Base-by-base conservation (phyloP, 2,329 filamentous ascomycete genomes). In the Sphaerulina musiva region DNA sequence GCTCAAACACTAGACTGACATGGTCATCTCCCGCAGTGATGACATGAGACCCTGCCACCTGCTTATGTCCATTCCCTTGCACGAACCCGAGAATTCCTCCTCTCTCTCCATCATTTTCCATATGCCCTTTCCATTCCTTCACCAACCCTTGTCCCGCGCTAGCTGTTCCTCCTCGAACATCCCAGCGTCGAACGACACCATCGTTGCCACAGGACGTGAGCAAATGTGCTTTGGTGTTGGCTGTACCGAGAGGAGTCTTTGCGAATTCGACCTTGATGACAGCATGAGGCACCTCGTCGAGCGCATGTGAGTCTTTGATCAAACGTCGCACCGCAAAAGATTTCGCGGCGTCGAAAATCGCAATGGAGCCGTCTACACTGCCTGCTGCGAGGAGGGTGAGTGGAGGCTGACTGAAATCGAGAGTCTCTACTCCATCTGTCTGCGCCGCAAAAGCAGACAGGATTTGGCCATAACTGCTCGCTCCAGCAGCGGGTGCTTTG, bases 251-350 rank as follows among this genome's bases (percentile, higher is more conserved):
- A 11, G 60, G 56, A 11, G 63, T 74, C 67, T 77, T 76, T 55
- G 95, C 81, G 66, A 95, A 98, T 56, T 96, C 89, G 4, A 97
- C 83, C 73, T 95, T 92, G 58, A 97, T 92, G 17, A 98, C 89
- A 1, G 89, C 86, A 11, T 58, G 56, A 4, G 53, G 49, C 3
- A 58, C 53, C 20, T 55, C 56, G 65, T 86, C 86, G n/a, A 89
- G 87, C 60, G 91, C 87, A 69, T 95, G 92, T 1, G 89, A 91
- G 47, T 86, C 86, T 48, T 80, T 79, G 60, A 97, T 88, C 67
- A 90, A 84, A 51, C 89, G 77, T 48, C 93, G 80, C n/a, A 95
- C 82, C 2, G 90, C 87, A 67, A 95, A 97, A 49, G 87, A 84
- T 62, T 93, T 85, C 42, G 86, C 83, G 0, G 86, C 85, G 71